Evolutionary conservation across 1,139 yeast species (phyloP), one percentile per base, ranked within the genome.

Genomic region (Scheffersomyces parashehatae): DNA sequence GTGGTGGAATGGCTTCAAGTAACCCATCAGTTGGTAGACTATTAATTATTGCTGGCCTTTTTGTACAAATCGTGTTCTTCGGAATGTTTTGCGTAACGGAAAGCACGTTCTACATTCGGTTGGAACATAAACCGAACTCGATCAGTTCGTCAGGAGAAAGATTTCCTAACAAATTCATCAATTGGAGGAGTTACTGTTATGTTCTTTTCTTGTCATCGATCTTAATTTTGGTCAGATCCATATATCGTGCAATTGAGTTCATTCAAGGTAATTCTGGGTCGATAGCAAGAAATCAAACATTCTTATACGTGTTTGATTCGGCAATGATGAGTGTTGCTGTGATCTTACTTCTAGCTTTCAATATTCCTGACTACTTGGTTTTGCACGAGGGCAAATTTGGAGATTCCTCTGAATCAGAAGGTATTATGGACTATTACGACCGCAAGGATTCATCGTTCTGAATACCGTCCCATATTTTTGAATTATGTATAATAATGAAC

Each of bases 191-290:
- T 40, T 35, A 49, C 13, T 24, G 57, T 13, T 5, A 29, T 3
- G 46, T 53, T 2, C 48, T 73, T 16, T 56, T 67, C 24, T 38
- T 51, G 1, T 54, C 59, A 26, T 64, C 73, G 24, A 31, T 59
- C 9, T 52, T 72, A 29, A 69, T 75, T 41, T 49, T 73, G 39
- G 45, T 68, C n/a, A 63, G 79, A 54, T 70, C 75, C 7, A 55
- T 73, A 16, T 68, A 66, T 40, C 60, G 79, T 48, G 55, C 67
- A 1, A 54, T 69, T 12, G 80, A 75, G 47, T 72, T 62, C 43
- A 46, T 62, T 11, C 60, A 69, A 48, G 79, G 79, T 0, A 56
- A 45, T 39, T 47, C 51, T 32, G 79, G 79, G 0, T 56, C 45
- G 38, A 54, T 72, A 32, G 58, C 59, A 29, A 45, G 58, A 1